Conservation (phyloP, 192 early-diverging fungal genomes). For the Linnemannia exigua region DNA sequence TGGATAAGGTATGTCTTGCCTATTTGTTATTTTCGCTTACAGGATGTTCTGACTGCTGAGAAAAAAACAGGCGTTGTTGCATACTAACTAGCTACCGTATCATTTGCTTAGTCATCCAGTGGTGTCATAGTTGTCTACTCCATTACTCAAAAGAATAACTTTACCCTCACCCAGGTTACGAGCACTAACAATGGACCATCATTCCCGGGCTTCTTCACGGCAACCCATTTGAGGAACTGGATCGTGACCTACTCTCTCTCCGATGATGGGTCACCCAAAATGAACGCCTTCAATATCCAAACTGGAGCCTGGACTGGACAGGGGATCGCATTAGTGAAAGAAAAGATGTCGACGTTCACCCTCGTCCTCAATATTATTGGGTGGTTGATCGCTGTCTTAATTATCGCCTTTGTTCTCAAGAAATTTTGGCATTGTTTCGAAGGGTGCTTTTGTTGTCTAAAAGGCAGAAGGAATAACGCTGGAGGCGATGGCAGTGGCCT, state of each 20-base stretch:
- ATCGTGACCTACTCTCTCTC: background rate
- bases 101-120: background rate
- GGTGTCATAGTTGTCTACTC: background rate
- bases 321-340: background rate
- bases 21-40: too few species aligned
- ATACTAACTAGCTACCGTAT: background rate
- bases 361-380: background rate
- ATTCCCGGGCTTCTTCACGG: background rate
- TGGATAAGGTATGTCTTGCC: background rate
- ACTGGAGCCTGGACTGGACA: background rate
- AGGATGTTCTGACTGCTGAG: too few species aligned
- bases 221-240: background rate
- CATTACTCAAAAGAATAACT: background rate
- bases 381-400: too few species aligned
- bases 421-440: too few species aligned
- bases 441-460: too few species aligned
- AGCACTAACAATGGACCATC: background rate
- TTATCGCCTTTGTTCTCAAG: too few species aligned
- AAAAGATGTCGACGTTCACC: background rate
- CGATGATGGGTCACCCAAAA: background rate
- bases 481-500: too few species aligned
- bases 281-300: background rate
- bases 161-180: background rate
- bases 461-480: too few species aligned
- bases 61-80: background rate